Evolutionary conservation across 1,139 yeast genomes (phyloP).

Genomic region (Tardiomyces depauwii): DNA sequence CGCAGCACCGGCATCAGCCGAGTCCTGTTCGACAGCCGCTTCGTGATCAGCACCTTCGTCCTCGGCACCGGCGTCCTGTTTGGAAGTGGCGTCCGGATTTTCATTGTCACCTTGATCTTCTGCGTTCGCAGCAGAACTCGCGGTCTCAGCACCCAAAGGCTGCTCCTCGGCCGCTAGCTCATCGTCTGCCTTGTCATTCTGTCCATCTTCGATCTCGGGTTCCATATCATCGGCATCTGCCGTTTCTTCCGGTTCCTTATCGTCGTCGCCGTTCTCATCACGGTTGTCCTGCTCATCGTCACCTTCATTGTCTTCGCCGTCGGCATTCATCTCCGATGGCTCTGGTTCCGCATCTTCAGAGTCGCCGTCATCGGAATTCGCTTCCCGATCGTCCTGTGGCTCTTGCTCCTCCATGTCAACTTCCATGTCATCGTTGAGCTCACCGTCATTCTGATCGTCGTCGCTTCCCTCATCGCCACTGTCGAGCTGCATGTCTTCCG

Average conservation of each 20-base stretch:
- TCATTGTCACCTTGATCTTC: slow-evolving; percentile 36
- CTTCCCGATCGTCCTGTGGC: slow-evolving; percentile 23
- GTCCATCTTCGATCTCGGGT: slow-evolving; percentile 60
- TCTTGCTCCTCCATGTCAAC: slow-evolving; percentile 19
- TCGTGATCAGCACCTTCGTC: slow-evolving; percentile 73
- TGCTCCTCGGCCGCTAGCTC: slow-evolving; percentile 19
- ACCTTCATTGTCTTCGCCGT: slow-evolving; percentile 20
- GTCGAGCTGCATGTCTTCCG: slow-evolving; percentile 78
- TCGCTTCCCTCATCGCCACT: slow-evolving; percentile 41
- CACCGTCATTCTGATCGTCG: slow-evolving; percentile 23
- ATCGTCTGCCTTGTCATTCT: slow-evolving; percentile 55
- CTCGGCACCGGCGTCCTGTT: slow-evolving; percentile 58
- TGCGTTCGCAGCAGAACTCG: slow-evolving; percentile 23
- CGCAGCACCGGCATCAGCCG: slow-evolving; percentile 45
- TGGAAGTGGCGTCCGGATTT: slow-evolving; percentile 43
- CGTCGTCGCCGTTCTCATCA: slow-evolving; percentile 57
- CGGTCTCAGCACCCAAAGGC: slow-evolving; percentile 11
- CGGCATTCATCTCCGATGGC: slow-evolving; percentile 53
- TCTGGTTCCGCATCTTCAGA: slow-evolving; percentile 64
- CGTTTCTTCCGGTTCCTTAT: slow-evolving; percentile 56
- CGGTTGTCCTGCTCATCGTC: slow-evolving; percentile 32
- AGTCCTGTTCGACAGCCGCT: slow-evolving; percentile 54
- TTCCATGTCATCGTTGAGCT: slow-evolving; percentile 21
- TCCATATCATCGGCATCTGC: slow-evolving; percentile 72
- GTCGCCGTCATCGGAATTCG: slow-evolving; percentile 40